Percentiles rank a stretch among this genome's conserved stretches.
These are phyloP conservation scores for Solanum virginianum DNA, from an alignment of 257 asterid genomes.

Conservation along the genomic window DNA sequence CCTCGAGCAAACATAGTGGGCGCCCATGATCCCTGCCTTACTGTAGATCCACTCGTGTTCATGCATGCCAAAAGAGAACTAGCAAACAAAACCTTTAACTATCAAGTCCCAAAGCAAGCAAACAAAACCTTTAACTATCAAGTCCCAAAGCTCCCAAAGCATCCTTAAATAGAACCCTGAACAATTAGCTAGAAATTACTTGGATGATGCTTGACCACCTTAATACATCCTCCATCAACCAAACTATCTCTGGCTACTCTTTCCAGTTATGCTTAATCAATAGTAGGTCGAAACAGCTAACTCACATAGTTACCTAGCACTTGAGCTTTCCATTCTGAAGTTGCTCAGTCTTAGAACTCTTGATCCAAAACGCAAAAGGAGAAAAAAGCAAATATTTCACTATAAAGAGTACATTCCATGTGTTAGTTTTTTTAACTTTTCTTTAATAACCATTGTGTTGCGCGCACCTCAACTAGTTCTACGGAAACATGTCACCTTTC, in stretches of 20 bases:
- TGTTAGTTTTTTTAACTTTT: too few species aligned
- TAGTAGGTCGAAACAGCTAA: not conserved
- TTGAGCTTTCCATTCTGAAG: not conserved
- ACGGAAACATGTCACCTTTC: not conserved
- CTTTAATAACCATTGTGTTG: too few species aligned
- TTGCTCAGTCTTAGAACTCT: not conserved
- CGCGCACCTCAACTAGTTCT: too few species aligned
- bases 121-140: not conserved
- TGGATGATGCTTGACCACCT: not conserved
- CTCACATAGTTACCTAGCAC: not conserved
- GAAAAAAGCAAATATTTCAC: not conserved
- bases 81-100: not conserved
- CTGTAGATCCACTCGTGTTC: not conserved
- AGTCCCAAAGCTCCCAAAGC: not conserved
- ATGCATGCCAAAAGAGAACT: not conserved
- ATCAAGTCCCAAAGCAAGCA: not conserved
- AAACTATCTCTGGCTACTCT: not conserved
- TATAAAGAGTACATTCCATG: not conserved
- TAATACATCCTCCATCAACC: not conserved
- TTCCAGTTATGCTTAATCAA: not conserved
- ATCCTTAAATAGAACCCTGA: not conserved
- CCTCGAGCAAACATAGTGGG: not conserved
- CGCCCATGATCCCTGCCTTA: not conserved
- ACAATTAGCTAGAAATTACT: not conserved
- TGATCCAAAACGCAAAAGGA: not conserved